Conservation (phyloP, 129 eudicot genomes). For the Apium graveolens region DNA sequence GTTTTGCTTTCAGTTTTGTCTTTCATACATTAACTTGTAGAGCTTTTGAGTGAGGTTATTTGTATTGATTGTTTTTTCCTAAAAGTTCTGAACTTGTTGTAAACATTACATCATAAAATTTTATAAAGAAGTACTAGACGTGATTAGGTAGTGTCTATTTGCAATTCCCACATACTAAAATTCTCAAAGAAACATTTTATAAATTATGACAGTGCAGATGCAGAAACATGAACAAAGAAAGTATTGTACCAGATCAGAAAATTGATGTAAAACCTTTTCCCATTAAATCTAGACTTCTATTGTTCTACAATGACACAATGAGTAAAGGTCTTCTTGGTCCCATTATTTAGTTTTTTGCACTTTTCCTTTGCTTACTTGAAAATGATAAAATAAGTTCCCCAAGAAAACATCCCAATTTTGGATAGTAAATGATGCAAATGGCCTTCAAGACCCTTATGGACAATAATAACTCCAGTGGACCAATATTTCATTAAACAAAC, state of each 20-base stretch:
- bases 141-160: neutral
- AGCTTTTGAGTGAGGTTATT: neutral
- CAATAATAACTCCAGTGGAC: slow-evolving; percentile 5
- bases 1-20: neutral
- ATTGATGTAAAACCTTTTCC: neutral
- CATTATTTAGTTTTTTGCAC: no score
- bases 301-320: neutral
- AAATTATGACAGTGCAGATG: neutral
- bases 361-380: neutral
- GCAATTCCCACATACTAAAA: neutral
- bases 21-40: slow-evolving; percentile 5
- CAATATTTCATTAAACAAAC: slow-evolving; percentile 13
- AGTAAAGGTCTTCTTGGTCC: neutral
- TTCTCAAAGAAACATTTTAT: neutral
- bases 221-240: neutral
- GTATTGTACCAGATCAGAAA: neutral
- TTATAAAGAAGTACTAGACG: neutral
- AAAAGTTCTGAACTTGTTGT: neutral
- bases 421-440: neutral
- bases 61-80: neutral
- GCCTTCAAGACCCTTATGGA: neutral
- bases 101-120: neutral
- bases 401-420: neutral
- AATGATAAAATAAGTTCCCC: neutral
- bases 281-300: no score